Evolutionary conservation across 2,329 filamentous ascomycete species (phyloP), one percentile per base, ranked within the genome.

Genomic region (Trichoderma arundinaceum): DNA sequence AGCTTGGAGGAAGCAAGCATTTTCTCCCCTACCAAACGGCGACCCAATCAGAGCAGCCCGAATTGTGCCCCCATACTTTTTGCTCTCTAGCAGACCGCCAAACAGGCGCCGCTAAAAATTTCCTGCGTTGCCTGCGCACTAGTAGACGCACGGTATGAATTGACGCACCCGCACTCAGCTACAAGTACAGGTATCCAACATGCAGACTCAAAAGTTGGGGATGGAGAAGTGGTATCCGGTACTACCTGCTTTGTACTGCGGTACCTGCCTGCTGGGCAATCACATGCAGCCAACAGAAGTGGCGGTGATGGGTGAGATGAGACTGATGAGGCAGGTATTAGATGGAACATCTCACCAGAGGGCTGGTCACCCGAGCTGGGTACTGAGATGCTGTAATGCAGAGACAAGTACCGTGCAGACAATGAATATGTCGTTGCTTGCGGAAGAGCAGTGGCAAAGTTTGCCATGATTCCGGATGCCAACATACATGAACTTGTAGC

Each of bases 11-110:
- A 43, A 32, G 28, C 48, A 53, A 54, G 60, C 48, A 46, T 54
- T 53, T 54, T 44, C 39, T 53, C 35, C 10, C 57, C 32, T 33
- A 12, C 28, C 13, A 46, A 28, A n/a, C 39, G 28, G 32, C 49
- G 32, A 39, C 10, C 60, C 60, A 63, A 63, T 63, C 60, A 63
- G 28, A 33, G 49, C n/a, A 32, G 49, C 58, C 19, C 44, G 33
- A 51, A 60, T 51, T 51, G 46, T 33, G 43, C 46, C 44, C 38
- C 17, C 17, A 9, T 41, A 32, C n/a, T 19, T 32, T 35, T 60
- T 22, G 33, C 13, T 38, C 28, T 51, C 28, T 39, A 38, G 57
- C 13, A 49, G 57, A 60, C 57, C 57, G 57, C 57, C 46, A 51
- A 39, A 39, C 1, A 60, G 19, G 13, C 46, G 46, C 46, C 46